phyloP scores from a whole-genome alignment of 2,329 filamentous ascomycete species.

The Ophiostoma australiae region DNA sequence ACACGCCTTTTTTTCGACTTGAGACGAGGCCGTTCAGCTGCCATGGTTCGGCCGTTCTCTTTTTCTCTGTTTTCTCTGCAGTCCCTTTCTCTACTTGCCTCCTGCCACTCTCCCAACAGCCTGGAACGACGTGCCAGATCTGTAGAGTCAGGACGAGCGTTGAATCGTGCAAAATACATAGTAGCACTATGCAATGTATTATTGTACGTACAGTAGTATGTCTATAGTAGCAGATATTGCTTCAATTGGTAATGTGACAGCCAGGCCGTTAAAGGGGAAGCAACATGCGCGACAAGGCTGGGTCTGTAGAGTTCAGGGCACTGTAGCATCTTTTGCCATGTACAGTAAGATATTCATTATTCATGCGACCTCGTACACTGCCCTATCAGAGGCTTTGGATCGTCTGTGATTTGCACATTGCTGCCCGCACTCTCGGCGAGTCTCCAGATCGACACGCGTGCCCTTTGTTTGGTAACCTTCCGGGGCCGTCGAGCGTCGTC shows the following conservation, averaged over 20 bases:
- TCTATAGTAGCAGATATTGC: no score
- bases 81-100: not conserved
- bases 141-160: not conserved
- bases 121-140: conserved; percentile 6
- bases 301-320: not conserved
- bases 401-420: not conserved
- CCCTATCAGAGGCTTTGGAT: not conserved
- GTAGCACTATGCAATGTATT: no score
- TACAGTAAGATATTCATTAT: no score
- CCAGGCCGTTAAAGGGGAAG: not conserved
- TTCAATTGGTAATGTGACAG: no score
- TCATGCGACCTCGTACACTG: not conserved
- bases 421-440: not conserved
- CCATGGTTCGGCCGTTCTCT: conserved; percentile 1
- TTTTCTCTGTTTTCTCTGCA: not conserved
- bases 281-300: not conserved
- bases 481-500: not conserved
- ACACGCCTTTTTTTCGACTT: conserved; percentile 4
- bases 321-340: not conserved
- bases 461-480: conserved; percentile 4
- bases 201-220: no score
- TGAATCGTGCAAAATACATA: not conserved
- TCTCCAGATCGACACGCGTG: not conserved
- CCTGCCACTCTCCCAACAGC: not conserved
- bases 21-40: not conserved